phyloP scores from a whole-genome alignment of 2,329 filamentous ascomycete species.

The Aspergillus amoenus region DNA sequence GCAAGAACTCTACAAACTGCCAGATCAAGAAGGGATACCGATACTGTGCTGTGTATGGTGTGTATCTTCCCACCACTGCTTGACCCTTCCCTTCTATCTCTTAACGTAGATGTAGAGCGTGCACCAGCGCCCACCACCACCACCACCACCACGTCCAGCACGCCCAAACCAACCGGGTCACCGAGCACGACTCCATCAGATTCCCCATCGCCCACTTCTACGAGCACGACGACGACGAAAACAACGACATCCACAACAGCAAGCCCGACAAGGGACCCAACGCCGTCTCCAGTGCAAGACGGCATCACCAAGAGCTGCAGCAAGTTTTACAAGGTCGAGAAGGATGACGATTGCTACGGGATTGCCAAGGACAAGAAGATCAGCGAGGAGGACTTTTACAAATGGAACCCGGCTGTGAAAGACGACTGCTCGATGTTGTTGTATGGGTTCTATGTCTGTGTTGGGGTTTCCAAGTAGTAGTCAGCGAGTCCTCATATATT shows the following conservation, averaged over 20 bases:
- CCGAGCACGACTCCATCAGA: background rate
- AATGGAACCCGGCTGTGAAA: background rate
- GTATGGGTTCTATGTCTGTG: background rate
- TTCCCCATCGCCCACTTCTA: background rate
- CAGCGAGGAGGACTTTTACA: constrained; percentile 6
- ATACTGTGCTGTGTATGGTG: background rate
- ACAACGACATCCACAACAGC: background rate
- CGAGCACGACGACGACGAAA: background rate
- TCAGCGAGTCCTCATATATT: no score
- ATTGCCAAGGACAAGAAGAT: constrained; percentile 26
- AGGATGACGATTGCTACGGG: constrained; percentile 22
- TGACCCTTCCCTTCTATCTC: no score
- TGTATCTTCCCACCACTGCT: background rate
- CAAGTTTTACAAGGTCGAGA: constrained; percentile 6
- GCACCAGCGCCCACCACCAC: background rate
- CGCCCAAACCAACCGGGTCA: no score
- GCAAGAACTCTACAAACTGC: background rate
- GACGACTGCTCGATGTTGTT: background rate
- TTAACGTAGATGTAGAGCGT: no score
- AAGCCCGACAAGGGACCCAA: background rate
- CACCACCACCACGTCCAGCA: no score
- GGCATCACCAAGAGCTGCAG: constrained; percentile 8
- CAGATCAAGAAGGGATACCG: background rate
- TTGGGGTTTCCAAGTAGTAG: background rate
- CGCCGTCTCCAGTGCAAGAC: constrained; percentile 5